These are phyloP conservation scores for Talaromyces marneffei DNA, from an alignment of 2,329 filamentous ascomycete genomes.

Conservation along the genomic window DNA sequence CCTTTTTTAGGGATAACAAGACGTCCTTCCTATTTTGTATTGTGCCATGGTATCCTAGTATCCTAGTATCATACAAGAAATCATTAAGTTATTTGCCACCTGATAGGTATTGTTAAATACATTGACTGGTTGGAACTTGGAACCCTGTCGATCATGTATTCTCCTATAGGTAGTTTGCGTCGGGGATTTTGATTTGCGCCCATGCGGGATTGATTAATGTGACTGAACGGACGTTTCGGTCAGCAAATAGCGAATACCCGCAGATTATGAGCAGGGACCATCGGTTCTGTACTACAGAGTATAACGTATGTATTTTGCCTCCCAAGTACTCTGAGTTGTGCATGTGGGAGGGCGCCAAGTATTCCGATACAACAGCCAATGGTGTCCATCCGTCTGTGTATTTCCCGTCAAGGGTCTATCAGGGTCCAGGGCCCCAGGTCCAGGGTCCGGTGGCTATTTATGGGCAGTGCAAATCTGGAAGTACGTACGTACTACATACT, in stretches of 20 bases:
- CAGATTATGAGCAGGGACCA: not conserved
- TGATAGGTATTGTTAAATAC: not conserved
- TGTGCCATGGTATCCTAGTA: not conserved
- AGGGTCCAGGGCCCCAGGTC: too few relatives aligned
- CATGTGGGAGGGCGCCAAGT: not conserved
- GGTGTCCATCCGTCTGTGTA: not conserved
- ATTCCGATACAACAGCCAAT: not conserved
- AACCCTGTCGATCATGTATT: not conserved
- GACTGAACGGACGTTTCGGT: not conserved
- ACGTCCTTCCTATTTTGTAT: not conserved
- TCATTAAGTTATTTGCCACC: not conserved
- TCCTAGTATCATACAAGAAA: not conserved
- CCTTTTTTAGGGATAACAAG: not conserved
- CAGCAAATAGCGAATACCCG: not conserved
- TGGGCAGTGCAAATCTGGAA: not conserved
- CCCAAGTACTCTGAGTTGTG: not conserved
- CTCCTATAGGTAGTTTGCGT: not conserved
- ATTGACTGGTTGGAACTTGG: not conserved
- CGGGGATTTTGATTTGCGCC: not conserved
- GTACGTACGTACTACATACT: too few relatives aligned
- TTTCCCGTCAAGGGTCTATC: not conserved
- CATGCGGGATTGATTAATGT: not conserved
- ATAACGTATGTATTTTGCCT: not conserved
- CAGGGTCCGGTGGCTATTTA: not conserved
- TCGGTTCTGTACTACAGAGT: too few relatives aligned